Percentiles rank a stretch among this genome's conserved stretches.
These are phyloP conservation scores for Larix kaempferi DNA, from an alignment of 75 land plant species.

Conservation along the genomic window DNA sequence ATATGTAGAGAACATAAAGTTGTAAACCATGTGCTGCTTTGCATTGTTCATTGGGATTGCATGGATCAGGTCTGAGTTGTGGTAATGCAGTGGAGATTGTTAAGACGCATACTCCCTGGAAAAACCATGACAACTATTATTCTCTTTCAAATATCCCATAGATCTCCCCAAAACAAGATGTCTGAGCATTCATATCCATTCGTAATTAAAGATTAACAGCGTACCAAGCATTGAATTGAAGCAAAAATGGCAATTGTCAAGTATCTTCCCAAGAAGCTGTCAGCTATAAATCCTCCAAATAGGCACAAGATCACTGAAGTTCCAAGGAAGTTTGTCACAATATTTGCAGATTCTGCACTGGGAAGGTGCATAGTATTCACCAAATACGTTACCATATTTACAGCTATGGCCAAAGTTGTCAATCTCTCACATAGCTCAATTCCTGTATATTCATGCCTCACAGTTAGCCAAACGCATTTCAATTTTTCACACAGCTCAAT, in stretches of 20 bases:
- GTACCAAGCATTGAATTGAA: slow-evolving; percentile 40
- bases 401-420: slow-evolving; percentile 69
- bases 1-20: slow-evolving; percentile 43
- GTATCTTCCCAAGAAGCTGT: slow-evolving; percentile 74
- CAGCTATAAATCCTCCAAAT: slow-evolving; percentile 83
- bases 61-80: slow-evolving; percentile 53
- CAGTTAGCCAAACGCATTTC: background rate
- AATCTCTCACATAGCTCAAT: slow-evolving; percentile 77
- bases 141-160: too few species aligned
- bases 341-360: slow-evolving; percentile 57
- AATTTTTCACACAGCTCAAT: too few species aligned
- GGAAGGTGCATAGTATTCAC: slow-evolving; percentile 42
- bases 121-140: background rate
- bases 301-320: slow-evolving; percentile 75
- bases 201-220: background rate
- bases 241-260: slow-evolving; percentile 65
- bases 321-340: slow-evolving; percentile 85
- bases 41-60: slow-evolving; percentile 25
- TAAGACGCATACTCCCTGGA: slow-evolving; percentile 59
- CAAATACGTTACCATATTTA: slow-evolving; percentile 69
- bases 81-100: slow-evolving; percentile 48
- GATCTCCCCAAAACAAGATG: too few species aligned
- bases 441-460: slow-evolving; percentile 25
- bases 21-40: slow-evolving; percentile 35
- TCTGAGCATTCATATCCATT: background rate